These are phyloP conservation scores for Penicillium sp. DNA, from an alignment of 2,329 filamentous ascomycete species.

Conservation along the genomic window DNA sequence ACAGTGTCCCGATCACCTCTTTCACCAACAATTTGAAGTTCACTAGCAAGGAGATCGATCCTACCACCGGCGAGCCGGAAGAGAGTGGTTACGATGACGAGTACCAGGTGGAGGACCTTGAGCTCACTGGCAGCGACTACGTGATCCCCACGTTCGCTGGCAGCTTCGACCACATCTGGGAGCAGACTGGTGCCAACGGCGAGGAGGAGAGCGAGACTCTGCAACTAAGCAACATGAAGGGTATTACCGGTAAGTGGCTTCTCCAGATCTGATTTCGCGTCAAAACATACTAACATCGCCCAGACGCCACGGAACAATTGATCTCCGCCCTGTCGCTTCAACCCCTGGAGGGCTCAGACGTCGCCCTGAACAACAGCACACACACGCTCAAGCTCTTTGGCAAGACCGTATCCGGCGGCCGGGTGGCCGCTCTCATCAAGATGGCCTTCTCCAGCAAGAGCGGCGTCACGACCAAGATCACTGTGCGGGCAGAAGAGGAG, in stretches of 20 bases:
- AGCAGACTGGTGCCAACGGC: conserved; percentile 82
- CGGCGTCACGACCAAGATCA: conserved; percentile 94
- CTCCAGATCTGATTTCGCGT: conserved; percentile 5
- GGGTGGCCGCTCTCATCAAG: conserved; percentile 80
- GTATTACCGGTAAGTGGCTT: conserved; percentile 72
- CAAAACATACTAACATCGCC: conserved; percentile 25
- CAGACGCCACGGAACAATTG: conserved; percentile 90
- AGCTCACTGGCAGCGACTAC: conserved; percentile 88
- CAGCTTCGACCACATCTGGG: conserved; percentile 95
- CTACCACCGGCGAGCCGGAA: conserved; percentile 87
- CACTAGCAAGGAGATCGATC: conserved; percentile 96
- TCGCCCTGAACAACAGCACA: conserved; percentile 81
- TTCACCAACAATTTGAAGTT: conserved; percentile 96
- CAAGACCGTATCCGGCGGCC: conserved; percentile 88
- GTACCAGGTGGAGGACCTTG: conserved; percentile 92
- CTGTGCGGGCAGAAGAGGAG: conserved; percentile 87
- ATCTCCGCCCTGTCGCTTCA: conserved; percentile 84
- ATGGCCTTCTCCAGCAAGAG: conserved; percentile 94
- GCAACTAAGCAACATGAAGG: conserved; percentile 83
- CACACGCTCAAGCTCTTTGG: conserved; percentile 95
- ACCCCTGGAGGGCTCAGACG: conserved; percentile 89
- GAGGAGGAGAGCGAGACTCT: conserved; percentile 90
- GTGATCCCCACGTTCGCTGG: conserved; percentile 89
- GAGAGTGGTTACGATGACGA: conserved; percentile 94
- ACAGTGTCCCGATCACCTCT: conserved; percentile 71